phyloP scores from a whole-genome alignment of 768 basidiomycete species.

The Pleurotus eryngii region DNA sequence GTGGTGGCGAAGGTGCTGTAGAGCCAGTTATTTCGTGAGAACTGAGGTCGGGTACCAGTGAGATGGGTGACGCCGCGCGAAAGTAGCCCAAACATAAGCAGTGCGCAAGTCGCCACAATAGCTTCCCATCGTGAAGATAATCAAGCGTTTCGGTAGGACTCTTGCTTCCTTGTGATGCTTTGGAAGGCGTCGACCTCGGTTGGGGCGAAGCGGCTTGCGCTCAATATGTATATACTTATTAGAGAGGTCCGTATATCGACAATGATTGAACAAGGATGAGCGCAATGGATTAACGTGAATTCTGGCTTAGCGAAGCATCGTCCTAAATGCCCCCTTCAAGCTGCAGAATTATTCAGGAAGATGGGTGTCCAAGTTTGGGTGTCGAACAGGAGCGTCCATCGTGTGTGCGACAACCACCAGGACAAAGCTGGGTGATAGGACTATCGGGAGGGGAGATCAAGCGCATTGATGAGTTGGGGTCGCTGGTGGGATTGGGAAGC shows the following conservation, averaged over 20 bases:
- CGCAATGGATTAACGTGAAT: conserved; percentile 79
- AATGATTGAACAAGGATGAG: conserved; percentile 88
- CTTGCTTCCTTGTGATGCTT: conserved; percentile 32
- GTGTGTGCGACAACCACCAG: no score
- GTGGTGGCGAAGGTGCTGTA: conserved; percentile 23
- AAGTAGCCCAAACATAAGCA: conserved; percentile 37
- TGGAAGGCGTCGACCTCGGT: background rate
- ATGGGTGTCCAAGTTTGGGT: no score
- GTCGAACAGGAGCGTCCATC: no score
- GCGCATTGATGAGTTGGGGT: no score
- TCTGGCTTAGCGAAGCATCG: conserved; percentile 75
- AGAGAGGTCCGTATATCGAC: conserved; percentile 88
- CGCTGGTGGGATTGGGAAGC: conserved; percentile 7
- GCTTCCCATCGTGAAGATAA: conserved; percentile 22
- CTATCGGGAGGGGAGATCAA: no score
- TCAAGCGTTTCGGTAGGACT: conserved; percentile 40
- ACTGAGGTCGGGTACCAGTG: background rate
- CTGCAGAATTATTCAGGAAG: no score
- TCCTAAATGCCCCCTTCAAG: background rate
- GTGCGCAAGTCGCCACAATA: conserved; percentile 31
- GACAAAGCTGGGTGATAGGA: no score
- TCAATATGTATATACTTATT: conserved; percentile 50
- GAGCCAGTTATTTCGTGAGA: conserved; percentile 14
- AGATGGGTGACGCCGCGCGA: conserved; percentile 16
- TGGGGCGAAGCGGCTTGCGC: conserved; percentile 1